phyloP scores from a whole-genome alignment of 2,329 filamentous ascomycete genomes.

The Paraphaeosphaeria sporulosa region DNA sequence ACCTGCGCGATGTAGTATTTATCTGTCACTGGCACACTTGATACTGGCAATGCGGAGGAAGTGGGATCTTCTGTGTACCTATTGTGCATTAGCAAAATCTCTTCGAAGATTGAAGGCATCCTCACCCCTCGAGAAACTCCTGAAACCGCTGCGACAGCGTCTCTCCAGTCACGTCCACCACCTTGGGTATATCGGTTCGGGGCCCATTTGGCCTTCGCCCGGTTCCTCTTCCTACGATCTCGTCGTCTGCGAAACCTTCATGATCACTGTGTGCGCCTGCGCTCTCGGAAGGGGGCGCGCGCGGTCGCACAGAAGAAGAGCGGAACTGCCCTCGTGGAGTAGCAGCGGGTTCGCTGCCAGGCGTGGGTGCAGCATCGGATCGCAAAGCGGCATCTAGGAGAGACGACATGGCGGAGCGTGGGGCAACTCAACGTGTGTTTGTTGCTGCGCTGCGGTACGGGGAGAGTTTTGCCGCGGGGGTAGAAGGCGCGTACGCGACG shows the following conservation, averaged over 20 bases:
- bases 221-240: constrained; percentile 62
- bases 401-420: constrained; percentile 56
- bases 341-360: constrained; percentile 46
- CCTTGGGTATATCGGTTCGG: constrained; percentile 69
- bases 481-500: constrained; percentile 13
- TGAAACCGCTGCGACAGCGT: constrained; percentile 80
- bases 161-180: constrained; percentile 78
- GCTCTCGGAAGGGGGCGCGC: constrained; percentile 61
- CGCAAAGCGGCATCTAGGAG: constrained; percentile 59
- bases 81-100: constrained; percentile 18
- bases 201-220: constrained; percentile 51
- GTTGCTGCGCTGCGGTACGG: constrained; percentile 15
- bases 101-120: background rate
- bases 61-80: constrained; percentile 73
- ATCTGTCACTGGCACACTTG: constrained; percentile 76
- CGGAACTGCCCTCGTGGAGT: constrained; percentile 49
- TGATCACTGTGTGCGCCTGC: constrained; percentile 63
- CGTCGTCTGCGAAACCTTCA: constrained; percentile 68
- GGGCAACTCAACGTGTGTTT: constrained; percentile 7
- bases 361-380: constrained; percentile 54
- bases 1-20: constrained; percentile 88
- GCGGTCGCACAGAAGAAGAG: constrained; percentile 63
- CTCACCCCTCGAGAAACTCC: constrained; percentile 78
- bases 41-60: constrained; percentile 68
- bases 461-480: constrained; percentile 23